Conservation (phyloP, 2,329 filamentous ascomycete species). For the Arthroderma uncinatum region DNA sequence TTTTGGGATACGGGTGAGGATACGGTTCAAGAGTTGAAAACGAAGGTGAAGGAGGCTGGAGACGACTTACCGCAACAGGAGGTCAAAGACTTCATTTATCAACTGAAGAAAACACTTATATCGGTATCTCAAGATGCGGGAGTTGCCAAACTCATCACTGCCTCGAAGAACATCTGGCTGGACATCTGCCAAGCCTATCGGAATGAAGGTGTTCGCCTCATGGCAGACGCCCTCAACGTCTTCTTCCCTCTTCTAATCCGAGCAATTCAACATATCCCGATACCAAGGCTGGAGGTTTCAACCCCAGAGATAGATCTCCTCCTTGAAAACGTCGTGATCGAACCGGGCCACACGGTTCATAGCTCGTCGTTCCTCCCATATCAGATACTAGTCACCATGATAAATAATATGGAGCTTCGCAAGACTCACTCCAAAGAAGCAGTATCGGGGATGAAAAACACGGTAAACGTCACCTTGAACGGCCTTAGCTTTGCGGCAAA, state of each 20-base stretch:
- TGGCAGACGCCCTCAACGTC: slow-evolving; percentile 65
- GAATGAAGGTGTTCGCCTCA: slow-evolving; percentile 57
- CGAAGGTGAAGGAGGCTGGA: slow-evolving; percentile 48
- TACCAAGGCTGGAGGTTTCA: slow-evolving; percentile 79
- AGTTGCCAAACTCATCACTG: slow-evolving; percentile 56
- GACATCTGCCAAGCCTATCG: slow-evolving; percentile 57
- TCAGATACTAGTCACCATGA: slow-evolving; percentile 66
- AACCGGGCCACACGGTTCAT: slow-evolving; percentile 76
- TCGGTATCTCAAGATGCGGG: slow-evolving; percentile 62
- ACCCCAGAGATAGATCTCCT: slow-evolving; percentile 74
- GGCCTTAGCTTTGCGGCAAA: slow-evolving; percentile 75
- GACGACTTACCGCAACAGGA: slow-evolving; percentile 58
- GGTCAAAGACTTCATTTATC: slow-evolving; percentile 58
- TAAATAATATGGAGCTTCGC: slow-evolving; percentile 75
- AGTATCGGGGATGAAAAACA: slow-evolving; percentile 54
- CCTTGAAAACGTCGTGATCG: slow-evolving; percentile 79
- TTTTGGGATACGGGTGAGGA: slow-evolving; percentile 70
- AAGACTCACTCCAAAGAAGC: slow-evolving; percentile 62
- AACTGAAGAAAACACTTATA: slow-evolving; percentile 55
- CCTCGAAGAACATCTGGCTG: slow-evolving; percentile 54
- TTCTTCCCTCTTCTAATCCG: slow-evolving; percentile 70
- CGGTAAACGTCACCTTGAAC: slow-evolving; percentile 66
- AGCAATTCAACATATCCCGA: slow-evolving; percentile 74
- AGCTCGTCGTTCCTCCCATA: slow-evolving; percentile 82
- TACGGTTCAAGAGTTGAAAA: slow-evolving; percentile 49